Percentiles rank a stretch among this genome's conserved stretches.
phyloP scores from a whole-genome alignment of 495 filamentous ascomycete species.

The Penicillium samsonianum region DNA sequence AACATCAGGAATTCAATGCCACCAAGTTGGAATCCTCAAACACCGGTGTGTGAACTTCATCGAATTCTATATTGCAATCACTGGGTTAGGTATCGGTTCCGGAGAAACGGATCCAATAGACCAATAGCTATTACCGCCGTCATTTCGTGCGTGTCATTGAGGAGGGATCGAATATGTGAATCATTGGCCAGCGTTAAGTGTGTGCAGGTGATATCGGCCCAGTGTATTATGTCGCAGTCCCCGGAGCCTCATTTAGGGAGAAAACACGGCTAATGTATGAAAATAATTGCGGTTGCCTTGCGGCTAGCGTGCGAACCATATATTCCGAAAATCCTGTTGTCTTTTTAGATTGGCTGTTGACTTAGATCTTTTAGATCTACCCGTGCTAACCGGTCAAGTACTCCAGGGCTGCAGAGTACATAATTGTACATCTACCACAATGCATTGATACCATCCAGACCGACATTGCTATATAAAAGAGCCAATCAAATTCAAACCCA shows the following conservation, averaged over 20 bases:
- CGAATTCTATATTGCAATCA: background rate
- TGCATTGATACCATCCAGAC: background rate
- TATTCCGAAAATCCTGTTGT: background rate
- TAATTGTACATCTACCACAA: background rate
- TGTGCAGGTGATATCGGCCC: constrained; percentile 3
- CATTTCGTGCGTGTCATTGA: background rate
- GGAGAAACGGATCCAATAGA: background rate
- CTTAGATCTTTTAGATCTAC: constrained; percentile 1
- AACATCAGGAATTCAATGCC: too few relatives aligned
- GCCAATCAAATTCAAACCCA: background rate
- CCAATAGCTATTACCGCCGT: background rate
- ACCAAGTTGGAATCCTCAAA: background rate
- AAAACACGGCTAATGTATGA: background rate
- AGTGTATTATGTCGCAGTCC: background rate
- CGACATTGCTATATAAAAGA: background rate
- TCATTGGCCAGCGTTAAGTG: constrained; percentile 3
- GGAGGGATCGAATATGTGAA: background rate
- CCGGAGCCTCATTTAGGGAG: background rate
- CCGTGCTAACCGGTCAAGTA: background rate
- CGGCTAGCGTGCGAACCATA: constrained; percentile 6
- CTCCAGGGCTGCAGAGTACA: background rate
- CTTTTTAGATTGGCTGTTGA: constrained; percentile 5
- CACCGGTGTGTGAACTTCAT: constrained; percentile 4
- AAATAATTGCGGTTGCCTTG: constrained; percentile 2
- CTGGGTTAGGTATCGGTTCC: background rate